Evolutionary conservation across 1,284 basidiomycete species (phyloP), one percentile per base, ranked within the genome.

Genomic region (Ceratobasidium sp.): DNA sequence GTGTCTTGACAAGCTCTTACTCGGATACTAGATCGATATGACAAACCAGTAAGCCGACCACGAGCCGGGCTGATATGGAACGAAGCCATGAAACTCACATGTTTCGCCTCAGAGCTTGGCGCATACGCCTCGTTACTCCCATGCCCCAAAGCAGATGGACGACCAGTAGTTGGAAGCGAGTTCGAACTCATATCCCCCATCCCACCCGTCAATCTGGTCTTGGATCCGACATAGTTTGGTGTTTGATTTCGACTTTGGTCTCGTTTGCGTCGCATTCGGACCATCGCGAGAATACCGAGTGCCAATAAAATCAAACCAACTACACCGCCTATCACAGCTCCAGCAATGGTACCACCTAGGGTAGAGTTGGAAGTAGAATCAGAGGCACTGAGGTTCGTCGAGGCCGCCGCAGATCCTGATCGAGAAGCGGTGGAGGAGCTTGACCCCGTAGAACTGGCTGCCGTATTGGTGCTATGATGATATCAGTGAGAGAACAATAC

Each of bases 291-390:
- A n/a, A 55, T 55, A 20, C 13, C 53, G 20, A 23, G 53, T 7
- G 53, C 53, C 53, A 55, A 23, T 20, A 55, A 55, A 18, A n/a
- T 55, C 53, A 66, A 26, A 26, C 63, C 51, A 3, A 42, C 51
- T 1, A 70, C 26, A 15, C 68, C 68, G 40, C 68, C 49, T 7
- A 70, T 28, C 0, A 56, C 53, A 4, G 23, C 68, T 70, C 68
- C 68, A 44, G 53, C 68, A 23, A 70, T 70, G 1, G 53, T 26
- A 3, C 61, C 61, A 44, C 61, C 61, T 3, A 64, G 15, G 18
- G 40, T 18, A 42, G 61, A 40, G 20, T 40, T 40, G 18, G 39
- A 40, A 20, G 15, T 20, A 15, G 61, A 44, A 20, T 40, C 28
- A 15, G 61, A 23, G 40, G 40, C 44, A 44, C 33, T 20, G 39